These are phyloP conservation scores for Aspergillus neotritici DNA, from an alignment of 2,329 filamentous ascomycete species.

Conservation along the genomic window DNA sequence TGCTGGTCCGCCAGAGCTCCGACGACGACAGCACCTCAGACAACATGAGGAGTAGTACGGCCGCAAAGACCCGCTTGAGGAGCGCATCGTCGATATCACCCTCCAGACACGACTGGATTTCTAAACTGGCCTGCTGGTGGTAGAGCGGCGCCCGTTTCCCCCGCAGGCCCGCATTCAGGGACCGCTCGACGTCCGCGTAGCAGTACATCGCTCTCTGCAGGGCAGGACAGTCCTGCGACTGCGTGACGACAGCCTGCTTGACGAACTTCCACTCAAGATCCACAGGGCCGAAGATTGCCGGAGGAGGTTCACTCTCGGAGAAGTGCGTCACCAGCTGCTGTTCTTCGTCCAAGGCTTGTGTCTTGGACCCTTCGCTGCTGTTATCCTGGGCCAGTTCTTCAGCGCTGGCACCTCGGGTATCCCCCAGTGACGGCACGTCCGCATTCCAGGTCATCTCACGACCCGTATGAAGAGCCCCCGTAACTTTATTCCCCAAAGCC, in stretches of 20 bases:
- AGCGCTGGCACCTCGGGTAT: no score
- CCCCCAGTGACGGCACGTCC: neutral
- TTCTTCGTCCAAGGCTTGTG: slow-evolving; percentile 21
- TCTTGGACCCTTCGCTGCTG: no score
- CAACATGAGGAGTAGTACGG: slow-evolving; percentile 32
- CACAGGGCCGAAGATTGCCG: slow-evolving; percentile 28
- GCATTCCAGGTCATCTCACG: neutral
- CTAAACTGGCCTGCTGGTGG: slow-evolving; percentile 26
- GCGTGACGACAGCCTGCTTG: slow-evolving; percentile 19
- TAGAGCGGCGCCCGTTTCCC: slow-evolving; percentile 27
- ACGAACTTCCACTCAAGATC: slow-evolving; percentile 31
- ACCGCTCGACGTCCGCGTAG: slow-evolving; percentile 29
- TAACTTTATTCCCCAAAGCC: no score
- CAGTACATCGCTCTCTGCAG: slow-evolving; percentile 30
- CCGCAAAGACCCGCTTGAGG: slow-evolving; percentile 23
- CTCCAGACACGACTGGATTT: slow-evolving; percentile 24
- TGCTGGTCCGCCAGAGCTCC: slow-evolving; percentile 22
- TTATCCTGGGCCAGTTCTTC: no score
- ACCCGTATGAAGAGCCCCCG: neutral
- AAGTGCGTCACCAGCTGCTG: slow-evolving; percentile 27
- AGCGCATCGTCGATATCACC: slow-evolving; percentile 21
- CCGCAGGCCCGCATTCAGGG: slow-evolving; percentile 20
- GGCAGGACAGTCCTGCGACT: slow-evolving; percentile 21
- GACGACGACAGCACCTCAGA: slow-evolving; percentile 31
- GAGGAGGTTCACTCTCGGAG: slow-evolving; percentile 22